Evolutionary conservation across 164 flowering plant genomes (phyloP).

Genomic region (Umbilicus rupestris): DNA sequence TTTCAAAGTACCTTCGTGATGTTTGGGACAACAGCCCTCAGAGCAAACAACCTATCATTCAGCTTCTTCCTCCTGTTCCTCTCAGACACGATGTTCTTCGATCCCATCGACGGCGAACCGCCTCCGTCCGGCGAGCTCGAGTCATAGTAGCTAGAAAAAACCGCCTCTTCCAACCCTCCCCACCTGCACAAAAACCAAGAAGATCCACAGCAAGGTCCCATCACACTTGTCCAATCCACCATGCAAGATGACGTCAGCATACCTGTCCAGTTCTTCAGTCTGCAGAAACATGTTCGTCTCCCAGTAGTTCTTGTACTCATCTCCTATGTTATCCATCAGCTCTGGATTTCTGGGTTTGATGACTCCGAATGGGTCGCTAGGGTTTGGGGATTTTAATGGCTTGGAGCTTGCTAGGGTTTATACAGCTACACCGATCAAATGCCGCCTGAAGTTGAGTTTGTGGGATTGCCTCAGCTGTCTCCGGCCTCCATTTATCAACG

Average conservation of each 20-base stretch:
- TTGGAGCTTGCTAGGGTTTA: too few relatives aligned
- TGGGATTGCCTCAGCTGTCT: too few relatives aligned
- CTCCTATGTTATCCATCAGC: conserved; percentile 23
- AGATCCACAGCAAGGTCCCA: neutral
- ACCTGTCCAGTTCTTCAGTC: conserved; percentile 45
- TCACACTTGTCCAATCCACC: too few relatives aligned
- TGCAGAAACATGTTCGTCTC: conserved; percentile 42
- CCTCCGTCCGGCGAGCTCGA: conserved; percentile 90
- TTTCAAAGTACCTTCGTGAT: conserved; percentile 81
- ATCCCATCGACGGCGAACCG: conserved; percentile 33
- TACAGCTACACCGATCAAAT: too few relatives aligned
- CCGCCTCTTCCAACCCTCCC: conserved; percentile 40
- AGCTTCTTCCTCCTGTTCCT: conserved; percentile 79
- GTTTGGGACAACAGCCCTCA: conserved; percentile 78
- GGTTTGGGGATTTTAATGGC: too few relatives aligned
- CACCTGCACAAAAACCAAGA: conserved; percentile 15
- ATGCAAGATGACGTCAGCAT: too few relatives aligned
- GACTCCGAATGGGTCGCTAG: too few relatives aligned
- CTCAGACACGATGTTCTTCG: conserved; percentile 76
- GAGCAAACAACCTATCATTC: conserved; percentile 73
- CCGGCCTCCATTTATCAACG: too few relatives aligned
- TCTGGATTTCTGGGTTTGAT: too few relatives aligned
- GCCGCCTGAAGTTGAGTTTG: too few relatives aligned
- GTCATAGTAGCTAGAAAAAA: conserved; percentile 52
- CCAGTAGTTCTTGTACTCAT: conserved; percentile 38